Evolutionary conservation across 345 rosid species (phyloP), one percentile per base, ranked within the genome.

Genomic region (Chamaenerion angustifolium): DNA sequence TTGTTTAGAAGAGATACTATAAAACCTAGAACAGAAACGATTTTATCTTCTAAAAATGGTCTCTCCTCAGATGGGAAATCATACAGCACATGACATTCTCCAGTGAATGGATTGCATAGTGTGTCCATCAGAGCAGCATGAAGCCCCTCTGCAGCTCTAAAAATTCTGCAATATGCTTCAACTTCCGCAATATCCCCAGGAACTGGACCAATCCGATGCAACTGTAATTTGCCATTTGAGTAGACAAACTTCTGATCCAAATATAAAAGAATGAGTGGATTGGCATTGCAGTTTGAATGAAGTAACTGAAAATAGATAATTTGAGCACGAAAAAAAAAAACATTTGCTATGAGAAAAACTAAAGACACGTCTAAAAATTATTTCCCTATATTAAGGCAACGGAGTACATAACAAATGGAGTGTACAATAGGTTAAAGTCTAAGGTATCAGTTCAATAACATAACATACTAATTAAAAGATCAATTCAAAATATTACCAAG

Each of bases 141-240:
- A 16, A 86, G 79, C 63, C 73, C 46, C 69, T 90, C 96, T 10
- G 92, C 83, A 11, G 93, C 76, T 72, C 96, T 75, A 52, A 90
- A 90, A 27, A 86, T 83, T 57, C 98, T 77, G 70, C 98, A 90
- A 54, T 90, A 90, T 11, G 98, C 95, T 71, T 90, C 96, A 23
- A 90, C 76, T 70, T 90, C 98, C 46, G 98, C 95, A 58, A 90
- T 86, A 48, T 90, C 98, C 14, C 98, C 96, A 42, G 98, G 96
- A 53, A 90, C 67, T 17, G 96, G 98, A 61, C 98, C 98, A 52
- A 78, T 61, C 98, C 98, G 83, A 17, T 73, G 85, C 68, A n/a
- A n/a, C n/a, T n/a, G n/a, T n/a, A n/a, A 76, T 4, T 42, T 54
- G 64, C 80, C 98, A 9, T 64, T 73, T 48, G 89, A 72, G 61